Conservation (phyloP, 2,329 filamentous ascomycete genomes). For the Fusarium buharicum region DNA sequence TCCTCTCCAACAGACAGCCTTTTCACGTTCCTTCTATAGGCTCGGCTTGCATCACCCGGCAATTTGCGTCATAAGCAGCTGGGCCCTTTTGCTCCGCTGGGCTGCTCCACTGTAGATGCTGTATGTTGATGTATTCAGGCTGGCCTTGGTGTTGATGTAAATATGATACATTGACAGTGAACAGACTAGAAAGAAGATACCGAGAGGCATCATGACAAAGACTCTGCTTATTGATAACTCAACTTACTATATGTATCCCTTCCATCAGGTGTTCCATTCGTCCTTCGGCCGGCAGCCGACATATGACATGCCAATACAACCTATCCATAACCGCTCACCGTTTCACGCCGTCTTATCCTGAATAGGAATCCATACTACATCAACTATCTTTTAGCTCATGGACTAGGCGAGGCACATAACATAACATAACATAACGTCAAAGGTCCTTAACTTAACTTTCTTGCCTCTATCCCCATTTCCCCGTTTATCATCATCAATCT, state of each 20-base stretch:
- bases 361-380: slow-evolving; percentile 29
- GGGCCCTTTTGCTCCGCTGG: neutral
- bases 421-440: slow-evolving; percentile 15
- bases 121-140: too few relatives aligned
- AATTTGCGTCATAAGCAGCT: slow-evolving; percentile 21
- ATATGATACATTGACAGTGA: too few relatives aligned
- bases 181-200: too few relatives aligned
- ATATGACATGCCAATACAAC: slow-evolving; percentile 20
- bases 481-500: slow-evolving; percentile 17
- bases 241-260: neutral
- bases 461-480: slow-evolving; percentile 14
- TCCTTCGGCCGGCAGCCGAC: slow-evolving; percentile 22
- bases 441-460: slow-evolving; percentile 5
- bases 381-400: slow-evolving; percentile 10
- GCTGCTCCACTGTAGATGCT: neutral
- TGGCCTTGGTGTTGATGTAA: too few relatives aligned
- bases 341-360: slow-evolving; percentile 33
- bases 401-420: slow-evolving; percentile 32
- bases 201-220: too few relatives aligned
- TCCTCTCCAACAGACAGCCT: neutral
- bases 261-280: neutral
- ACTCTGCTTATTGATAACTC: too few relatives aligned
- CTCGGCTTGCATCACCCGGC: slow-evolving; percentile 1
- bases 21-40: neutral
- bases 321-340: slow-evolving; percentile 14